Evolutionary conservation across 2,329 filamentous ascomycete species (phyloP).

Genomic region (Pseudogymnoascus sp.): DNA sequence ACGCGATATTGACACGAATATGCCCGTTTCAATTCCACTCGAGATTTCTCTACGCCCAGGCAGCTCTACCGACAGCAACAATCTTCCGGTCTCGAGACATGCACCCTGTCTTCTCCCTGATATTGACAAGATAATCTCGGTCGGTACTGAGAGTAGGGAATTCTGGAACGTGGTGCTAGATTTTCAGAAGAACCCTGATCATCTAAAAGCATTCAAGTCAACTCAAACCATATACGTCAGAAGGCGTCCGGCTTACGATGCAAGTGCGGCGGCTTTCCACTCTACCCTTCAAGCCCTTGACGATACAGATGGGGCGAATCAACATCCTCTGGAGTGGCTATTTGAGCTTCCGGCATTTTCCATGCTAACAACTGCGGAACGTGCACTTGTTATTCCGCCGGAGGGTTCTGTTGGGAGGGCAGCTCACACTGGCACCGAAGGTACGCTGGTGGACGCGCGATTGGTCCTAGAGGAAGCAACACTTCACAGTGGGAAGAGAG

Average conservation of each 20-base stretch:
- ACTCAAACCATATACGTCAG: conserved; percentile 57
- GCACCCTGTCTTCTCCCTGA: conserved; percentile 38
- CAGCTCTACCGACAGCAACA: background rate
- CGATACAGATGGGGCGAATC: conserved; percentile 41
- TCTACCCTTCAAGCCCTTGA: conserved; percentile 56
- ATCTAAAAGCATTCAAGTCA: conserved; percentile 48
- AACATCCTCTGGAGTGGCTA: conserved; percentile 52
- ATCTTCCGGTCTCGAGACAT: conserved; percentile 18
- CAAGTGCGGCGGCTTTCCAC: conserved; percentile 50
- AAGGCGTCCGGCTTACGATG: conserved; percentile 47
- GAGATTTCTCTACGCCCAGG: conserved; percentile 38
- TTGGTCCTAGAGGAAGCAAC: conserved; percentile 46
- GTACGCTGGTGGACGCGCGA: conserved; percentile 54
- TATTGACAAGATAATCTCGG: conserved; percentile 37
- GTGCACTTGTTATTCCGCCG: conserved; percentile 41
- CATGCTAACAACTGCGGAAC: conserved; percentile 49
- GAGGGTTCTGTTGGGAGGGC: conserved; percentile 33
- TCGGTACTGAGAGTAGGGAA: conserved; percentile 44
- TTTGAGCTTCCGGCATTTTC: conserved; percentile 49
- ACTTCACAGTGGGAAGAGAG: conserved; percentile 39
- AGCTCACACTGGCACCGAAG: conserved; percentile 42
- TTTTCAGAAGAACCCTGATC: conserved; percentile 47
- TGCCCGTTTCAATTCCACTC: conserved; percentile 68
- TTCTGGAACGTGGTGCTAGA: conserved; percentile 65
- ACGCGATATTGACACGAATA: conserved; percentile 75